A percentile compares a stretch with the other conserved stretches of the same genome.
These are phyloP conservation scores for Fusarium equiseti DNA, from an alignment of 2,329 filamentous ascomycete genomes.

Conservation along the genomic window DNA sequence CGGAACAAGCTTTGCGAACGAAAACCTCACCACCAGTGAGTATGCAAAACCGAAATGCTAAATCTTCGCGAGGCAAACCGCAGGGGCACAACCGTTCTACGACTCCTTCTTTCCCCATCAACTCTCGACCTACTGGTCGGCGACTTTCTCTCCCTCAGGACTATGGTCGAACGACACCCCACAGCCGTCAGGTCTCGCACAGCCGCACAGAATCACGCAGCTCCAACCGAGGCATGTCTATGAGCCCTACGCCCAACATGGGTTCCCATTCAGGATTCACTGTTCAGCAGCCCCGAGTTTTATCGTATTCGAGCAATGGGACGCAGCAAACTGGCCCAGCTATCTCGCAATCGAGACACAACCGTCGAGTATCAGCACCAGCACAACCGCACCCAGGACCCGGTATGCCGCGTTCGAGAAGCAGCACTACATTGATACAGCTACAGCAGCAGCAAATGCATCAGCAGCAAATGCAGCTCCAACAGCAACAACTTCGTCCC, in stretches of 20 bases:
- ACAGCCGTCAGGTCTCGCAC: slow-evolving; percentile 29
- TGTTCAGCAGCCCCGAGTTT: slow-evolving; percentile 23
- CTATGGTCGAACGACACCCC: slow-evolving; percentile 31
- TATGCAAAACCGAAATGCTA: slow-evolving; percentile 56
- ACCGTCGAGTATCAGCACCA: slow-evolving; percentile 40
- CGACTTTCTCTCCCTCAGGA: slow-evolving; percentile 40
- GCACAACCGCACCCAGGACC: slow-evolving; percentile 18
- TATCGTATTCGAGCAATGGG: slow-evolving; percentile 39
- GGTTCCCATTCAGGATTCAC: slow-evolving; percentile 17
- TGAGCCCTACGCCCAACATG: slow-evolving; percentile 7
- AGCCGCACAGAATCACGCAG: slow-evolving; percentile 26
- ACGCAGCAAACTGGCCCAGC: slow-evolving; percentile 19
- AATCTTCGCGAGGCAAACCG: slow-evolving; percentile 33
- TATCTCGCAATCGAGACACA: slow-evolving; percentile 29
- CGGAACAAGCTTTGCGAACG: slow-evolving; percentile 45
- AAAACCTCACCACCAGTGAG: slow-evolving; percentile 58
- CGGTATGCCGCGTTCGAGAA: slow-evolving; percentile 30
- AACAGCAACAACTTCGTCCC: slow-evolving; percentile 25
- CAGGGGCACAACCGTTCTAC: slow-evolving; percentile 25
- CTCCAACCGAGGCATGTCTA: slow-evolving; percentile 24
- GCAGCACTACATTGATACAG: slow-evolving; percentile 22
- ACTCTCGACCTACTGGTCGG: slow-evolving; percentile 19
- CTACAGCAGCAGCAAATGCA: slow-evolving; percentile 31
- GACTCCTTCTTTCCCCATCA: slow-evolving; percentile 31
- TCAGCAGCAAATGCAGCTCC: slow-evolving; percentile 22